Conservation (phyloP, 805 yeast species). For the Spathaspora arborariae region DNA sequence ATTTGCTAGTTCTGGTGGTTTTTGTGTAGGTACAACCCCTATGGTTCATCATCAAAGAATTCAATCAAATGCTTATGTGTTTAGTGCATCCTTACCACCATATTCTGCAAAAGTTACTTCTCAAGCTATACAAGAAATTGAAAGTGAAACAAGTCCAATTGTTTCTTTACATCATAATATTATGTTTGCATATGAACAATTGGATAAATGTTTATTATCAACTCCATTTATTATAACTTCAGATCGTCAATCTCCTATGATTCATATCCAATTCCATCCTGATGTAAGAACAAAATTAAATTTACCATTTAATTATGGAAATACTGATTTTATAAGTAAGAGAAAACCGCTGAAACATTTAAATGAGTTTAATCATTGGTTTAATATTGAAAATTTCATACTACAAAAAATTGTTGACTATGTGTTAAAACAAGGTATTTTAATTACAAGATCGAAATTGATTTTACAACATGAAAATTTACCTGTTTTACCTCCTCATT, state of each 20-base stretch:
- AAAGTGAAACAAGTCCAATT: slow-evolving; percentile 27
- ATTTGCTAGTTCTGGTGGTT: slow-evolving; percentile 87
- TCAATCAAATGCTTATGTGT: slow-evolving; percentile 84
- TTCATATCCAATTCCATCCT: slow-evolving; percentile 60
- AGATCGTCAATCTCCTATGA: slow-evolving; percentile 55
- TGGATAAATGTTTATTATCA: slow-evolving; percentile 22
- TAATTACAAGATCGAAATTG: slow-evolving; percentile 61
- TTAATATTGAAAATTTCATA: slow-evolving; percentile 53
- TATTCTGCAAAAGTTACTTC: slow-evolving; percentile 72
- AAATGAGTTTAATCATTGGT: slow-evolving; percentile 38
- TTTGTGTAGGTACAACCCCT: slow-evolving; percentile 78
- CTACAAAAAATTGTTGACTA: slow-evolving; percentile 65
- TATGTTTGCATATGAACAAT: slow-evolving; percentile 31
- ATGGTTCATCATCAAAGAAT: slow-evolving; percentile 93
- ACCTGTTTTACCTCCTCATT: slow-evolving; percentile 45
- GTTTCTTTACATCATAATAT: slow-evolving; percentile 39
- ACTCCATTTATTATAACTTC: slow-evolving; percentile 55
- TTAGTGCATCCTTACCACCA: slow-evolving; percentile 93
- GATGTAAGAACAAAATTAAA: slow-evolving; percentile 40
- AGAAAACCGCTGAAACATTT: slow-evolving; percentile 42
- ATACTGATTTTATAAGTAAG: slow-evolving; percentile 38
- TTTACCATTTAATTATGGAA: slow-evolving; percentile 51
- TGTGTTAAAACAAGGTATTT: slow-evolving; percentile 48
- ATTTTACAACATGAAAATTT: slow-evolving; percentile 71
- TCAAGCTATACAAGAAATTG: slow-evolving; percentile 47